These are phyloP conservation scores for Beta macrorhiza DNA, from an alignment of 179 eudicot species.

Conservation along the genomic window DNA sequence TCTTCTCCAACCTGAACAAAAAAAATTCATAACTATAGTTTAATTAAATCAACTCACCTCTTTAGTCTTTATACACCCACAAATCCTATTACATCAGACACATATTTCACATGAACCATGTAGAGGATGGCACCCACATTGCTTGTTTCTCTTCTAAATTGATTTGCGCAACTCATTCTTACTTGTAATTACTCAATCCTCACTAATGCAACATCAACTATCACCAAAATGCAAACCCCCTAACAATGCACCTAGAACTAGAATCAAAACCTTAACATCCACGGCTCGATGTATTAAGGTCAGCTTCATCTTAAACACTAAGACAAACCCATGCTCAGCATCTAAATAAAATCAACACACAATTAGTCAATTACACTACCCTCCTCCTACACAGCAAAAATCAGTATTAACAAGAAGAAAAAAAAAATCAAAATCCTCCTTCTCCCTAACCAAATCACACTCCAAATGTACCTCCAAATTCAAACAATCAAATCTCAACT, in stretches of 20 bases:
- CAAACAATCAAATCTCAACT: not conserved
- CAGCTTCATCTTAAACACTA: no score
- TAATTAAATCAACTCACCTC: slow-evolving; percentile 7
- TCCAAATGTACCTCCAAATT: not conserved
- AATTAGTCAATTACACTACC: not conserved
- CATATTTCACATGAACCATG: not conserved
- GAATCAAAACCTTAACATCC: not conserved
- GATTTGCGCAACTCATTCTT: not conserved
- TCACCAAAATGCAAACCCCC: not conserved
- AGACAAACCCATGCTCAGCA: no score
- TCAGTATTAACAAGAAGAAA: not conserved
- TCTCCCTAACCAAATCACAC: not conserved
- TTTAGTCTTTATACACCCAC: not conserved
- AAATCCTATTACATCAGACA: no score
- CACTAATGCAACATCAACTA: not conserved
- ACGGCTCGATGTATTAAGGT: no score
- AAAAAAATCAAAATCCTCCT: not conserved
- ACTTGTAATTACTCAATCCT: not conserved
- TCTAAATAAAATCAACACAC: not conserved
- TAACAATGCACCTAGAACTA: not conserved
- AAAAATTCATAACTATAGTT: not conserved
- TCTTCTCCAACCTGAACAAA: slow-evolving; percentile 43
- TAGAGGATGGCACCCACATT: not conserved
- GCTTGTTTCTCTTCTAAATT: not conserved
- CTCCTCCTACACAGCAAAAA: not conserved